Base-by-base conservation (phyloP, 176 grass and related monocot genomes). In the Puya raimondii region DNA sequence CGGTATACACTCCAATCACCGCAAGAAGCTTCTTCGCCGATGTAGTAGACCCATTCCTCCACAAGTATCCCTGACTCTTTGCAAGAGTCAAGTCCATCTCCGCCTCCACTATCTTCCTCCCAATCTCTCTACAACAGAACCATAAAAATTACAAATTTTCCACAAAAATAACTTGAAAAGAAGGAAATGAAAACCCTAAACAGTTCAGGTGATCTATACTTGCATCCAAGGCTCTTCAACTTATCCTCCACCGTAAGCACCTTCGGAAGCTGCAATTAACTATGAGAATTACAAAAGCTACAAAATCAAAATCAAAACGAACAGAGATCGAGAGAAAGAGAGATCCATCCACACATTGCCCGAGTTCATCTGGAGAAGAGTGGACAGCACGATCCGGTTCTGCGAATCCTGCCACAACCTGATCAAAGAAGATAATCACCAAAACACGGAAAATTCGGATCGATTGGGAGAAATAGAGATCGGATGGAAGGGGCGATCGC, bases 321-420 rank as follows among this genome's bases (percentile, higher is more conserved):
- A 75, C 67, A 71, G 57, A 78, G 48, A 79, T 11, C 53, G 16
- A 51, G 3, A 17, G 42, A 49, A 23, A 75, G 48, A 70, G 49
- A 10, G 49, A 15, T 53, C 48, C 77, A 92, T 84, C 70, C 82
- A 68, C 76, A 99, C 94, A 92, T 86, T 82, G 77, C 71, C 71
- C 33, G 87, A 50, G 73, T 70, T 99, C 82, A 86, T 99, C 74
- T 91, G 83, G 22, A 99, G 80, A 72, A 99, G 87, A n/a, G 78
- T 72, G 11, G 89, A 81, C 8, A 99, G 85, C 50, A 99, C 52
- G 53, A 85, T 85, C 82, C 89, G 82, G 6, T 84, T 99, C 84
- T 93, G 79, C 29, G 89, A 82, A 61, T 99, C 94, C 85, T 93
- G 94, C 94, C 94, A 99, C 80, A 99, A 77, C 68, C 94, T 96